Conservation (phyloP, 2,329 filamentous ascomycete genomes). For the Corinectria fuckeliana region DNA sequence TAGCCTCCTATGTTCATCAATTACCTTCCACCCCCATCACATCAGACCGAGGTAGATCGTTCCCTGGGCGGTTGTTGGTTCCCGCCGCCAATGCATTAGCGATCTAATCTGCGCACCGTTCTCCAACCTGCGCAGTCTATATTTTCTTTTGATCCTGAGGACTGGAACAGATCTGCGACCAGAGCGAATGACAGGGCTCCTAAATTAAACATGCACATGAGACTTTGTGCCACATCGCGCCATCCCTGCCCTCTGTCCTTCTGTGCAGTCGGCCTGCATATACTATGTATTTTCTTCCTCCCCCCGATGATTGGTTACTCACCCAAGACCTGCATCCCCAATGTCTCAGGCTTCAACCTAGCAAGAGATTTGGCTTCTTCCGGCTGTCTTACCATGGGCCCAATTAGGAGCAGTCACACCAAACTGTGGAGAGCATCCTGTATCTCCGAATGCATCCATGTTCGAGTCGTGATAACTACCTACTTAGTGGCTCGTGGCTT, state of each 20-base stretch:
- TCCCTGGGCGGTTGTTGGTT: conserved; percentile 10
- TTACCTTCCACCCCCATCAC: neutral
- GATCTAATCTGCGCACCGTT: conserved; percentile 4
- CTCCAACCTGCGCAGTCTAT: neutral
- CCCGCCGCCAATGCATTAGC: conserved; percentile 9
- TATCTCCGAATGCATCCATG: neutral
- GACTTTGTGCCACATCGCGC: neutral
- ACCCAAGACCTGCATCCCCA: neutral
- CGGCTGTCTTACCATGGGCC: neutral
- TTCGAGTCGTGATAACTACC: neutral
- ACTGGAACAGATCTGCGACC: neutral
- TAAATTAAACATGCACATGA: neutral
- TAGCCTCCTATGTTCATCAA: neutral
- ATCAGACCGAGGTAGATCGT: conserved; percentile 7
- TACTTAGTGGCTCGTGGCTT: neutral
- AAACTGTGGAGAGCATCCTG: neutral
- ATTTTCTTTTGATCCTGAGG: conserved; percentile 14
- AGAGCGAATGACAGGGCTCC: neutral
- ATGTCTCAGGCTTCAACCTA: neutral
- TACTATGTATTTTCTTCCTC: no score
- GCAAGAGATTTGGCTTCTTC: neutral
- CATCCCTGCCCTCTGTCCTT: neutral
- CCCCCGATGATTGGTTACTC: neutral
- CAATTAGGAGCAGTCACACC: neutral
- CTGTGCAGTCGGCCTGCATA: no score